Conservation (phyloP, 495 filamentous ascomycete species). For the Hyaloscypha finlandica region DNA sequence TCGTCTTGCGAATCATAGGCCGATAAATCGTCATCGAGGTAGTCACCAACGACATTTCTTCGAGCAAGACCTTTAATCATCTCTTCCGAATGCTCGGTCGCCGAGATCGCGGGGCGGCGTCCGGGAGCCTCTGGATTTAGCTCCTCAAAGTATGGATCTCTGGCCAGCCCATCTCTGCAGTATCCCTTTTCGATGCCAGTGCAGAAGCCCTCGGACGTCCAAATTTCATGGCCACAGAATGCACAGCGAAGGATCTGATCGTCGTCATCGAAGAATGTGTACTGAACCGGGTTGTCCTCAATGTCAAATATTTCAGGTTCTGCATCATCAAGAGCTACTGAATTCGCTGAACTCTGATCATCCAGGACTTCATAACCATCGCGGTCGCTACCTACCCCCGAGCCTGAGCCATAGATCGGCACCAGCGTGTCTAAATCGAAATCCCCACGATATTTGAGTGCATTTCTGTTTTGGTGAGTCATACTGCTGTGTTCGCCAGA, state of each 20-base stretch:
- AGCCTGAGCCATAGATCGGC: neutral
- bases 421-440: neutral
- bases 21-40: constrained; percentile 25
- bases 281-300: constrained; percentile 2
- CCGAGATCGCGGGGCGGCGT: constrained; percentile 10
- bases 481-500: neutral
- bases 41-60: constrained; percentile 16
- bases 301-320: constrained; percentile 8
- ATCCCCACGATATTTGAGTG: neutral
- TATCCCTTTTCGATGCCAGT: constrained; percentile 9
- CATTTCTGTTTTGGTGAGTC: neutral
- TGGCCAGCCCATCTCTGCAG: neutral
- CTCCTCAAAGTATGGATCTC: constrained; percentile 26
- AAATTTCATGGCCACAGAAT: constrained; percentile 24
- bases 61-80: constrained; percentile 7
- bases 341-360: neutral
- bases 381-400: neutral
- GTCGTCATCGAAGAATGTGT: constrained; percentile 12
- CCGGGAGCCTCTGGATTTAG: constrained; percentile 2
- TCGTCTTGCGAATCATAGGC: constrained; percentile 33
- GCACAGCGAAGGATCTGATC: constrained; percentile 24
- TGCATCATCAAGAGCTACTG: neutral
- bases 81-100: constrained; percentile 12
- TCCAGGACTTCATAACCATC: neutral
- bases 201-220: constrained; percentile 19